phyloP scores from a whole-genome alignment of 345 rosid species.

The Linum lewisii region DNA sequence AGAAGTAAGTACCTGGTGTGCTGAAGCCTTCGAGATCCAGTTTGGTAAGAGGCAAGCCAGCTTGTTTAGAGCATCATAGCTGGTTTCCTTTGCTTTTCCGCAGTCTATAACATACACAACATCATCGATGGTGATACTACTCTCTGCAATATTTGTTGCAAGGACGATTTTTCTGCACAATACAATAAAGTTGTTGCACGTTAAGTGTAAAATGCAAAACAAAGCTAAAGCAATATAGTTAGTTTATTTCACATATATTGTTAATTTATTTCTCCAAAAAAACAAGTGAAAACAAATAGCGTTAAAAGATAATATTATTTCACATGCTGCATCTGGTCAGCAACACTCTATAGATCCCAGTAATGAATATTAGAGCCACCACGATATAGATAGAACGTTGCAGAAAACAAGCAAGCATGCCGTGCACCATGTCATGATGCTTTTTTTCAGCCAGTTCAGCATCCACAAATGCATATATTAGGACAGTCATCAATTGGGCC shows the following conservation, averaged over 20 bases:
- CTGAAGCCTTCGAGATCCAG: constrained; percentile 97
- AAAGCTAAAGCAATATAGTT: too few relatives aligned
- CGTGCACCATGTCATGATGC: too few relatives aligned
- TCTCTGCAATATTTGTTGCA: constrained; percentile 96
- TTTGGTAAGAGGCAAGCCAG: constrained; percentile 90
- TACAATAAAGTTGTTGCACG: constrained; percentile 1
- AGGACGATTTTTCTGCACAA: constrained; percentile 77
- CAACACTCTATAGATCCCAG: not conserved
- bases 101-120: constrained; percentile 94
- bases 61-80: constrained; percentile 96
- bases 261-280: too few relatives aligned
- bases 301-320: not conserved
- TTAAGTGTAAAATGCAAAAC: not conserved
- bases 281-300: not conserved
- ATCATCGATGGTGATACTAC: constrained; percentile 95
- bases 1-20: constrained; percentile 58
- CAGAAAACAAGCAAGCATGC: too few relatives aligned
- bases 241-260: not conserved
- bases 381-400: too few relatives aligned
- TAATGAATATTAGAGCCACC: not conserved
- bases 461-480: too few relatives aligned
- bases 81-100: constrained; percentile 95
- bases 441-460: too few relatives aligned
- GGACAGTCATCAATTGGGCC: too few relatives aligned
- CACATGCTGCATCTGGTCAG: not conserved